Evolutionary conservation across 345 rosid genomes (phyloP), one percentile per base, ranked within the genome.

Genomic region (Aegle marmelos): DNA sequence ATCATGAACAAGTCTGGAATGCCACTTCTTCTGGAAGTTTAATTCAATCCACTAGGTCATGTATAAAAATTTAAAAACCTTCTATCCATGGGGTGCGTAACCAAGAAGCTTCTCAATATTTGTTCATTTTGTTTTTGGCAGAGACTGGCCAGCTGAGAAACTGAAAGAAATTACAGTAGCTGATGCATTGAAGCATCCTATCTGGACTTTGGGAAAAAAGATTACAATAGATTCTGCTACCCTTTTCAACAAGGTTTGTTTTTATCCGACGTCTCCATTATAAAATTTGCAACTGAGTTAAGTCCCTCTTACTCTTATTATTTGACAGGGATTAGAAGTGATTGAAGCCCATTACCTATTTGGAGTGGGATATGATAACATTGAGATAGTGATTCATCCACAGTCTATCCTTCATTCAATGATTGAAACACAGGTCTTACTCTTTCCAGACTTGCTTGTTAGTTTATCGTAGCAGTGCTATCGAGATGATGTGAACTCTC

Each of bases 121-220:
- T 73, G 73, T 54, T 83, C 69, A 56, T 54, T 78, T 79, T 39
- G 37, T 71, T 64, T 69, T 39, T 77, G 68, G 24, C 85, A 96
- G 98, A 85, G 95, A 94, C 79, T 91, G 80, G 94, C 98, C 97
- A 28, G 98, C 87, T 41, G 98, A 96, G 24, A 96, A 91, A 85
- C 83, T 94, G 83, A 94, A 96, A 83, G 98, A 91, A 48, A 98
- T 88, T 66, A 92, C 90, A 83, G 98, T 91, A 68, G 97, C 97
- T 16, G 98, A 96, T 85, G 98, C 99, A 22, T 89, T 94, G 88
- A 96, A 96, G 85, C 98, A 96, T 88, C 98, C 98, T 10, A 94
- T 88, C 87, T 96, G 98, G 98, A 87, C 39, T 82, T 91, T 96
- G 99, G 99, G 99, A 81, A 94, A 94, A 84, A 96, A 96, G 89